Evolutionary conservation across 805 yeast species (phyloP).

Genomic region (Kodamaea kaohsiungensis): DNA sequence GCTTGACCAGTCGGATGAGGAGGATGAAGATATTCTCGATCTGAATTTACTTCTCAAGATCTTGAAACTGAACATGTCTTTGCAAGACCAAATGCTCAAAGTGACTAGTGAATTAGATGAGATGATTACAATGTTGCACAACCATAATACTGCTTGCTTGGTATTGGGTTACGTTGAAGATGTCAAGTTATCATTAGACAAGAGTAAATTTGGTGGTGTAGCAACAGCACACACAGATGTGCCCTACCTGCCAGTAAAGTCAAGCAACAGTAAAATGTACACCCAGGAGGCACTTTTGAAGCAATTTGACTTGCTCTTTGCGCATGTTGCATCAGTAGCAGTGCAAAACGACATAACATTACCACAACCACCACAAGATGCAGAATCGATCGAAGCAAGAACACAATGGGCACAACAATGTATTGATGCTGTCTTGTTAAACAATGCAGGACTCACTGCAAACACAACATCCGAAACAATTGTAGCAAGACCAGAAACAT

Average conservation of each 20-base stretch:
- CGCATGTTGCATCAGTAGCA: conserved; percentile 49
- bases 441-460: background rate
- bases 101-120: conserved; percentile 30
- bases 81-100: conserved; percentile 31
- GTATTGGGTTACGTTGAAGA: conserved; percentile 51
- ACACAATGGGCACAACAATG: conserved; percentile 42
- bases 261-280: conserved; percentile 1
- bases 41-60: conserved; percentile 29
- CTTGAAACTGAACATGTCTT: conserved; percentile 30
- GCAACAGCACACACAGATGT: conserved; percentile 3
- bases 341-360: conserved; percentile 43
- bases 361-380: conserved; percentile 29
- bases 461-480: background rate
- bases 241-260: conserved; percentile 13
- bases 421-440: conserved; percentile 32
- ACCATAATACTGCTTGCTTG: conserved; percentile 47
- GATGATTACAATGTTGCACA: conserved; percentile 28
- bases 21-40: conserved; percentile 22
- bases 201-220: conserved; percentile 7
- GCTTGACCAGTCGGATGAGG: conserved; percentile 41
- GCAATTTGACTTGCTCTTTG: conserved; percentile 45
- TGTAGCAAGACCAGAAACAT: background rate
- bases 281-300: conserved; percentile 11
- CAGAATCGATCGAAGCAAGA: conserved; percentile 24
- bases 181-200: conserved; percentile 25